A percentile compares a stretch with the other conserved stretches of the same genome.
Conservation (phyloP, 2,329 filamentous ascomycete genomes). For the Madurella fahalii region DNA sequence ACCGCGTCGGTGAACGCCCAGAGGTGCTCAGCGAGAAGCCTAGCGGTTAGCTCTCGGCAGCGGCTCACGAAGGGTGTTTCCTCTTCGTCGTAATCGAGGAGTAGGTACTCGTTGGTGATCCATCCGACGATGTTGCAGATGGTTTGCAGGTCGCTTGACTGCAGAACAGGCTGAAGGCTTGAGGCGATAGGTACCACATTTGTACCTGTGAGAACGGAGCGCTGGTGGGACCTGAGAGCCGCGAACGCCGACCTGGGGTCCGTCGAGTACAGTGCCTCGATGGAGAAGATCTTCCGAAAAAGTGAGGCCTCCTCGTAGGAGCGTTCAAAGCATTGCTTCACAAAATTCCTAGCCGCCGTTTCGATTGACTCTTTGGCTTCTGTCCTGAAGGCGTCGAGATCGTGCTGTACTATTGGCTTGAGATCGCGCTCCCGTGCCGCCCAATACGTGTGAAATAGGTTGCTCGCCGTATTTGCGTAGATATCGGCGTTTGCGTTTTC, state of each 20-base stretch:
- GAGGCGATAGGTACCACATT: constrained; percentile 51
- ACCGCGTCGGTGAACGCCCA: constrained; percentile 53
- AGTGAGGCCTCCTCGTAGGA: constrained; percentile 52
- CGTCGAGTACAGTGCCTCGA: constrained; percentile 51
- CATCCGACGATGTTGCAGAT: constrained; percentile 55
- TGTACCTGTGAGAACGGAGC: constrained; percentile 49
- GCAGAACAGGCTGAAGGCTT: constrained; percentile 46
- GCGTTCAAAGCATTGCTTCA: constrained; percentile 58
- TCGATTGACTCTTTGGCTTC: constrained; percentile 49
- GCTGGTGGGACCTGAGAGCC: constrained; percentile 46
- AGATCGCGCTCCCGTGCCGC: constrained; percentile 51
- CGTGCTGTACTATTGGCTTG: constrained; percentile 49
- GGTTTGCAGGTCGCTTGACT: constrained; percentile 44
- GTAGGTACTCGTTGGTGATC: constrained; percentile 55
- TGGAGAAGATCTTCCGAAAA: constrained; percentile 52
- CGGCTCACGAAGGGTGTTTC: constrained; percentile 49
- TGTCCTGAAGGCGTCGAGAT: constrained; percentile 51
- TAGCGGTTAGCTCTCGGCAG: constrained; percentile 53
- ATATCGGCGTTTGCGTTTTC: constrained; percentile 45
- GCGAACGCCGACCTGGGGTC: constrained; percentile 49
- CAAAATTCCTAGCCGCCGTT: constrained; percentile 53
- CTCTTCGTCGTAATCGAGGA: constrained; percentile 54
- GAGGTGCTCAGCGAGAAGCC: constrained; percentile 53
- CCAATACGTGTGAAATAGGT: constrained; percentile 52
- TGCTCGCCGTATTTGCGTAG: constrained; percentile 51